Base-by-base conservation (phyloP, 371 early-diverging fungal genomes). In the Dichotomocladium elegans region DNA sequence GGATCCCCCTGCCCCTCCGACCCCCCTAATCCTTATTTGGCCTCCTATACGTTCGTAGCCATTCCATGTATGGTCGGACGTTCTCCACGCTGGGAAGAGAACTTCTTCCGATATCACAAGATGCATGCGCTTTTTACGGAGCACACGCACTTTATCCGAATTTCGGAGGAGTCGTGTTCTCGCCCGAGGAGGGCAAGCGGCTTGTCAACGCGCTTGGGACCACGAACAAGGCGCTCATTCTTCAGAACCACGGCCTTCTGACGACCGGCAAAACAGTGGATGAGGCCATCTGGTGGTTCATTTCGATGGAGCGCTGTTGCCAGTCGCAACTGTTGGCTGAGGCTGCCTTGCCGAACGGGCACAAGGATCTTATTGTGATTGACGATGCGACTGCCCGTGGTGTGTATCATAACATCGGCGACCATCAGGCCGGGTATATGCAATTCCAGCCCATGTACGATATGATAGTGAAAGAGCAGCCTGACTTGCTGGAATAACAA, bases 181-280 rank as follows among this genome's bases (percentile, higher is more conserved):
- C 77, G 15, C 55, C 64, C 27, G 74, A 64, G 15, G 85, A 84
- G 64, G 85, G 82, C 5, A 55, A 68, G 41, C 60, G 64, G 0
- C 58, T 84, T 37, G 72, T 73, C 0, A 48, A 74, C 27, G 68
- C 71, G 1, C 54, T 82, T 43, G 81, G 80, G 4, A 17, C 51
- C 2, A 47, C 55, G 11, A 68, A 74, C 50, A 82, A 81, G 58
- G 77, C 79, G 2, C 44, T 80, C 14, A 79, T 84, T 43, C 53
- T 84, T 35, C 77, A 76, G 46, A 84, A 82, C 58, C 85, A 84
- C 45, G 85, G 85, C 9, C 55, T 84, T 24, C 44, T 84, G 42
- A 84, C 85, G 0, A 76, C 79, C 0, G 81, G 81, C 8, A 51
- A 53, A 1, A 67, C 78, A 0, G 69, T 84, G 1, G 85, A 82